phyloP scores from a whole-genome alignment of 768 basidiomycete genomes.

The Dacryopinax primogenitus region DNA sequence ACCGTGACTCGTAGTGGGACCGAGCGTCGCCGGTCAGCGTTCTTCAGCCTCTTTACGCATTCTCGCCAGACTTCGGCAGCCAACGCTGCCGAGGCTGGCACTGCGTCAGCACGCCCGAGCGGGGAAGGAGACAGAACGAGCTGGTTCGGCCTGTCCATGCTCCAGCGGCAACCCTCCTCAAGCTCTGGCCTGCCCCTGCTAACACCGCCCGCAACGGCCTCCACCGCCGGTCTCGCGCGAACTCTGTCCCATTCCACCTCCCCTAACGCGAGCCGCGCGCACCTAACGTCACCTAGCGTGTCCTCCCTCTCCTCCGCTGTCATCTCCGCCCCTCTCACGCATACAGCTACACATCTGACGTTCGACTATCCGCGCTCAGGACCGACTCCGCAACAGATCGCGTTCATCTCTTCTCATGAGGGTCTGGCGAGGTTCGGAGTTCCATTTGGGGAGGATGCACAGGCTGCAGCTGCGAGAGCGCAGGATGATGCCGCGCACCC shows the following conservation, averaged over 20 bases:
- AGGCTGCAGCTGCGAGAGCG: conserved; percentile 7
- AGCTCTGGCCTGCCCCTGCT: neutral
- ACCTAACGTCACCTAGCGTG: conserved; percentile 36
- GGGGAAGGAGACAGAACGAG: neutral
- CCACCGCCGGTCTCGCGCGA: neutral
- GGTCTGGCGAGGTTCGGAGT: conserved; percentile 55
- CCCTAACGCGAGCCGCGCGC: conserved; percentile 2
- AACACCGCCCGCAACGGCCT: conserved; percentile 25
- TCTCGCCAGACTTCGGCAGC: neutral
- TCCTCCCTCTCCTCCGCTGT: conserved; percentile 44
- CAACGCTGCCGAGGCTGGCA: neutral
- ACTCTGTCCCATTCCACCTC: conserved; percentile 8
- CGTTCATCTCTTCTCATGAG: conserved; percentile 55
- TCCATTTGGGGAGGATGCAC: conserved; percentile 57
- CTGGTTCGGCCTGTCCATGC: neutral
- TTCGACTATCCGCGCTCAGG: conserved; percentile 54
- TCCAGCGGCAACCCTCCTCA: neutral
- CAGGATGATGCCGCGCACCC: neutral
- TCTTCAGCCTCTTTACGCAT: neutral
- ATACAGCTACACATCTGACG: conserved; percentile 58
- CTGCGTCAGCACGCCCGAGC: neutral
- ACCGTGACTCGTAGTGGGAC: neutral
- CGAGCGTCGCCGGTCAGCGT: neutral
- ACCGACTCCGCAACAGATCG: conserved; percentile 51
- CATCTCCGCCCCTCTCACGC: conserved; percentile 63